These are phyloP conservation scores for Penicillium canescens DNA, from an alignment of 495 filamentous ascomycete species.

Conservation along the genomic window DNA sequence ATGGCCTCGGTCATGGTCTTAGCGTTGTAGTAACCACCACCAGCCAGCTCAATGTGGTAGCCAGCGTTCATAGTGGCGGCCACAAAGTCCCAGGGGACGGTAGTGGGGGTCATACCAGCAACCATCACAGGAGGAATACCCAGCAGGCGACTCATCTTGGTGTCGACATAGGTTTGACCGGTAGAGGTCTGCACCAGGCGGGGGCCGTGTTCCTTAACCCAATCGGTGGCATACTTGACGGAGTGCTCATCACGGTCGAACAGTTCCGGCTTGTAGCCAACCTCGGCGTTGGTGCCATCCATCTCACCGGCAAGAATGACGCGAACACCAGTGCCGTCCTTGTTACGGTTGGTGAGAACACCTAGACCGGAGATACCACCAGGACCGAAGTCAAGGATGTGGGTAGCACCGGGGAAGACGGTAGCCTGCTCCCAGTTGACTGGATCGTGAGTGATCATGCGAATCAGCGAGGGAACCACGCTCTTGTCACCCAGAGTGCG, in stretches of 20 bases:
- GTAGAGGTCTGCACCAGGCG: slow-evolving; percentile 81
- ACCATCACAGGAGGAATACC: slow-evolving; percentile 91
- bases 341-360: slow-evolving; percentile 96
- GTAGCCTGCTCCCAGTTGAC: slow-evolving; percentile 97
- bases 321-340: slow-evolving; percentile 94
- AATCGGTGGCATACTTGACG: slow-evolving; percentile 94
- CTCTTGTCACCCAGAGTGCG: slow-evolving; percentile 60
- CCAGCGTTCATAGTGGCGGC: slow-evolving; percentile 95
- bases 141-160: slow-evolving; percentile 93
- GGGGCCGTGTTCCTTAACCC: slow-evolving; percentile 95
- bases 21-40: slow-evolving; percentile 92
- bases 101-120: slow-evolving; percentile 94
- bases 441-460: slow-evolving; percentile 88
- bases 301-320: slow-evolving; percentile 91
- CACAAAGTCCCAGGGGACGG: slow-evolving; percentile 93
- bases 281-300: slow-evolving; percentile 82
- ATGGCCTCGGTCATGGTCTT: slow-evolving; percentile 87
- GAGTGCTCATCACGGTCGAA: slow-evolving; percentile 95
- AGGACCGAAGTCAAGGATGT: slow-evolving; percentile 94
- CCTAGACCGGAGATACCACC: slow-evolving; percentile 95
- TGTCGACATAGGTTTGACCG: slow-evolving; percentile 90
- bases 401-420: slow-evolving; percentile 82
- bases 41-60: slow-evolving; percentile 87
- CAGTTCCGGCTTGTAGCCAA: slow-evolving; percentile 95
- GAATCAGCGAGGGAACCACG: slow-evolving; percentile 79